Evolutionary conservation across 1,139 yeast genomes (phyloP), one percentile per base, ranked within the genome.

Genomic region (Geotrichum cucujoidarum): DNA sequence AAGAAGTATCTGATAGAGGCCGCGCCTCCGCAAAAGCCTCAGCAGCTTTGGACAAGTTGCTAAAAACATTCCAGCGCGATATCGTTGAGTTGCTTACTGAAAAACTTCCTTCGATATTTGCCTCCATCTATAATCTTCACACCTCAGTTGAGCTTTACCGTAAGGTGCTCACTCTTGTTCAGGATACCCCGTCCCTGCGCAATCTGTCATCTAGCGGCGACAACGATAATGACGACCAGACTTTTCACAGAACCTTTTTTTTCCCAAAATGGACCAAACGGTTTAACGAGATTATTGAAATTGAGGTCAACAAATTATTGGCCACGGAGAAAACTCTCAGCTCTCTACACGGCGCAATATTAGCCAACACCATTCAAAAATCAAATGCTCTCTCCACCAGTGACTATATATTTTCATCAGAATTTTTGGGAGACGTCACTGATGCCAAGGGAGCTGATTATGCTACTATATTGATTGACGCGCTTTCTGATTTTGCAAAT

Each of bases 101-200:
- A 7, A 46, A 51, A 16, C 46, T 58, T 7, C 49, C 47, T 5
- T 29, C 32, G 6, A 40, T 57, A 4, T 48, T 59, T n/a, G 44
- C 38, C 4, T 32, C 39, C 5, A 39, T 54, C 34, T 17, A 39
- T 7, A 46, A 45, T 14, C 51, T 59, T n/a, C 43, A 45, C 8
- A 52, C 35, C 3, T 41, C 60, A 25, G 59, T 60, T 8, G 51
- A 47, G 8, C 35, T 57, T 13, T 59, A 58, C 32, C 45, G 48
- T 14, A 45, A 53, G 8, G 43, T 58, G 10, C 35, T 60, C 21
- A 51, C 51, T 10, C 45, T 56, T 5, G 45, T 57, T 32, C 50
- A 57, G n/a, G 58, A 54, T 14, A 49, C 53, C 32, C 29, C 49
- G 10, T 50, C 53, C 5, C 43, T 57, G 29, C 52, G 57, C 22